Percentiles rank a stretch among this genome's conserved stretches.
These are phyloP conservation scores for Candida ovalis DNA, from an alignment of 805 yeast species.

Conservation along the genomic window DNA sequence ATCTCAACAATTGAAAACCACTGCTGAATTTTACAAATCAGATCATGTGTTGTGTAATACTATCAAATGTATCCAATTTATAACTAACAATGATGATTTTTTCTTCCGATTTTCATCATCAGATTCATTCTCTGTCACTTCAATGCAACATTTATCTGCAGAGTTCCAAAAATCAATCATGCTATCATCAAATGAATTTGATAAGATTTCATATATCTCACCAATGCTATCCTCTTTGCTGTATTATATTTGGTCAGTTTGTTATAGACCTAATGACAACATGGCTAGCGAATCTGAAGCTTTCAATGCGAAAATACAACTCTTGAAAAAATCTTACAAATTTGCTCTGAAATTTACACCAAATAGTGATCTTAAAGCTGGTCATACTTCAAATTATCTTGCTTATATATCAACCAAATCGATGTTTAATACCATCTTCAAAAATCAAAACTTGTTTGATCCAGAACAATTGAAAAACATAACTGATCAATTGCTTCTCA, in stretches of 20 bases:
- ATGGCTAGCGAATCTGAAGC: slow-evolving; percentile 15
- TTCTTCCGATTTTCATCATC: neutral
- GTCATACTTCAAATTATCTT: neutral
- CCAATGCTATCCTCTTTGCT: slow-evolving; percentile 27
- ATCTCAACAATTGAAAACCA: slow-evolving; percentile 11
- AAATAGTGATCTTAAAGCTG: neutral
- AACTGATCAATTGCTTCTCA: neutral
- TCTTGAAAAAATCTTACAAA: slow-evolving; percentile 19
- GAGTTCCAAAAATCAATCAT: neutral
- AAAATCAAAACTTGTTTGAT: slow-evolving; percentile 8
- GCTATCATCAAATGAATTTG: slow-evolving; percentile 1
- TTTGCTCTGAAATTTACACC: neutral
- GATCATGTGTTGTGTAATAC: slow-evolving; percentile 10
- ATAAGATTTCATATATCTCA: slow-evolving; percentile 12
- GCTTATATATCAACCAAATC: slow-evolving; percentile 10
- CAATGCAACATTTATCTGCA: neutral
- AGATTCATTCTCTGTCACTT: neutral
- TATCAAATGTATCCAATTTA: slow-evolving; percentile 2
- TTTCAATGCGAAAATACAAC: slow-evolving; percentile 15
- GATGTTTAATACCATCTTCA: slow-evolving; percentile 5
- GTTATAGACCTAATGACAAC: slow-evolving; percentile 6
- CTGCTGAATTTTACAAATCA: slow-evolving; percentile 3
- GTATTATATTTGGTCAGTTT: slow-evolving; percentile 21
- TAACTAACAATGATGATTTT: neutral
- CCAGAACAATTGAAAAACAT: slow-evolving; percentile 6